Base-by-base conservation (phyloP, 129 eudicot genomes). In the Sambucus nigra region DNA sequence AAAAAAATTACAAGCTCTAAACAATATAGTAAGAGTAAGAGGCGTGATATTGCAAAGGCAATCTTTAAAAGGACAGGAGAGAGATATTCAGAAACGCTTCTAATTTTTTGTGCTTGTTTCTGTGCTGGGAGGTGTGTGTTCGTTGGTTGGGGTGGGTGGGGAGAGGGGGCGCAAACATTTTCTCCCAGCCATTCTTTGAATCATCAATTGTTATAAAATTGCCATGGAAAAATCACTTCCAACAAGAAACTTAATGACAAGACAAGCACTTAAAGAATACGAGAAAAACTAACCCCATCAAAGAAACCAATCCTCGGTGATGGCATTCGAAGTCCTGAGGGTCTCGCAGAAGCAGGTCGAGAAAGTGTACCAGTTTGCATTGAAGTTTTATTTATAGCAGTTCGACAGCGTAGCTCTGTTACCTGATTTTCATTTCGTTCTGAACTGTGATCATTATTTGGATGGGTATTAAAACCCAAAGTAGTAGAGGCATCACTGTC, bases 231-330 rank as follows among this genome's bases (percentile, higher is more conserved):
- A 33, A 47, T 21, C 27, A 47, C 23, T 26, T 5, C 15, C 23
- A 60, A 44, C 17, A 22, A 45, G 5, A 47, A 35, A 35, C 9
- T 35, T 35, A 2, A 9, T 22, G 21, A 29, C 23, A 47, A 53
- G 15, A 47, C 12, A 20, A 53, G 25, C 29, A 16, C 20, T 17
- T 24, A 29, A 35, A 35, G 4, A 35, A 35, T 35, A 27, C 38
- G 39, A 46, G 32, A 21, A 61, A 44, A 63, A 80, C 94, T 81
- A 26, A 91, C 98, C 93, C 88, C 98, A 68, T 85, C 95, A 65
- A 91, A 91, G 69, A 70, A 79, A 25, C 95, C 95, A 26, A 81
- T 81, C 65, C 81, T 91, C 2, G 95, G 88, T 31, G 98, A 85
- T 39, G 98, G 98, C 95, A 78, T 68, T 54, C 94, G 67, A 12